phyloP scores from a whole-genome alignment of 768 basidiomycete genomes.

The Phlebiopsis gigantea region DNA sequence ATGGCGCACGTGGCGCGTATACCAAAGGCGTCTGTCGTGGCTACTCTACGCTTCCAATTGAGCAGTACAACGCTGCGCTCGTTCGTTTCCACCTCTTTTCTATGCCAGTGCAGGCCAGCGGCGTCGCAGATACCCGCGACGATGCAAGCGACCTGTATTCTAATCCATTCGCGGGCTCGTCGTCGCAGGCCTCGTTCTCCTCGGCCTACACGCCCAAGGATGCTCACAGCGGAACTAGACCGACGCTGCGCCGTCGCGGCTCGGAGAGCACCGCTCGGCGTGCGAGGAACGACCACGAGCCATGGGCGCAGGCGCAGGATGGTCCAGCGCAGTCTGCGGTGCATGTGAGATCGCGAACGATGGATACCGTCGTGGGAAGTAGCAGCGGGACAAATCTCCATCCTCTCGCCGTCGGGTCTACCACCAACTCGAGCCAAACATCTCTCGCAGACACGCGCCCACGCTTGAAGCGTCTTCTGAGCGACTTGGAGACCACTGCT shows the following conservation, averaged over 20 bases:
- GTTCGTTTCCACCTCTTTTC: not conserved
- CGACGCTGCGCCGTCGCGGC: conserved; percentile 23
- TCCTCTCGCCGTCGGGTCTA: conserved; percentile 15
- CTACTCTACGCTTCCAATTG: not conserved
- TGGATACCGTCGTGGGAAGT: conserved; percentile 17
- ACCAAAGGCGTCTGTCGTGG: not conserved
- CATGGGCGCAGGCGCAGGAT: conserved; percentile 4
- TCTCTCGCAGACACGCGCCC: conserved; percentile 19
- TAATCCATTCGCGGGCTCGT: conserved; percentile 14
- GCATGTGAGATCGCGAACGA: conserved; percentile 21
- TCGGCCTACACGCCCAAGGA: conserved; percentile 20
- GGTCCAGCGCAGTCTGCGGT: not conserved
- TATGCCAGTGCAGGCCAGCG: conserved; percentile 9
- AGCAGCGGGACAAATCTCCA: conserved; percentile 14
- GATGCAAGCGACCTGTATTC: conserved; percentile 7
- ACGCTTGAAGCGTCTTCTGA: conserved; percentile 20
- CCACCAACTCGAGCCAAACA: conserved; percentile 7
- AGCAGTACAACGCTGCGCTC: not conserved
- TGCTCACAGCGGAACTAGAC: conserved; percentile 11
- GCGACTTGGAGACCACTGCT: conserved; percentile 8
- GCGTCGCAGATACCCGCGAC: not conserved
- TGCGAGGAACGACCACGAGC: conserved; percentile 20
- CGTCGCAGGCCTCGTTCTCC: conserved; percentile 17
- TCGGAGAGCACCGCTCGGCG: conserved; percentile 22
- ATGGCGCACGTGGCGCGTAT: conserved; percentile 1